Conservation (phyloP, 2,329 filamentous ascomycete species). For the Penicillium vulpinum region DNA sequence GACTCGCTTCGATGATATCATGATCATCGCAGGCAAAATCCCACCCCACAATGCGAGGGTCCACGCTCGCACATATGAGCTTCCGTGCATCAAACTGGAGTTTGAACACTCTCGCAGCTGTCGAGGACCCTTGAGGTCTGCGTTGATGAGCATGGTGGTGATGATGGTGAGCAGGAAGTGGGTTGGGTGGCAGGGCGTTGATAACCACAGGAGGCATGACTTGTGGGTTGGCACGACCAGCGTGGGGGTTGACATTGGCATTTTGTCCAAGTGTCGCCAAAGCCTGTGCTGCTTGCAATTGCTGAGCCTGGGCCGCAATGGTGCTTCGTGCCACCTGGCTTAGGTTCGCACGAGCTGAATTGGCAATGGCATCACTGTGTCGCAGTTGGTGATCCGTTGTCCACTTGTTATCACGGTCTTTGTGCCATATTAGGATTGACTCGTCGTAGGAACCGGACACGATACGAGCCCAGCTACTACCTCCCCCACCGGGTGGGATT, state of each 20-base stretch:
- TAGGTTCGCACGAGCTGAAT: conserved; percentile 29
- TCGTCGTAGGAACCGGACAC: conserved; percentile 97
- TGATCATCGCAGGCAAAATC: conserved; percentile 89
- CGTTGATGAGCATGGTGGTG: conserved; percentile 22
- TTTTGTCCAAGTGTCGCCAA: conserved; percentile 10
- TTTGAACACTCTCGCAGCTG: conserved; percentile 78
- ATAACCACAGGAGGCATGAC: background rate
- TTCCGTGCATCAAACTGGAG: conserved; percentile 91
- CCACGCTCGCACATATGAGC: conserved; percentile 93
- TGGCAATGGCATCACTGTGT: conserved; percentile 57
- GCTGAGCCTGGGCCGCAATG: conserved; percentile 23
- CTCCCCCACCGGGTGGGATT: conserved; percentile 85
- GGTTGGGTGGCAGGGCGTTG: conserved; percentile 3
- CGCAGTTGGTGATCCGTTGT: conserved; percentile 71
- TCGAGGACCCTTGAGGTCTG: conserved; percentile 15
- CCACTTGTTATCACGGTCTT: conserved; percentile 83
- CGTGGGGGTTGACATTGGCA: conserved; percentile 3
- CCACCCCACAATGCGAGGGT: conserved; percentile 91
- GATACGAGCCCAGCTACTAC: conserved; percentile 87
- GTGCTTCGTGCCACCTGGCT: conserved; percentile 18
- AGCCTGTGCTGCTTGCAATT: conserved; percentile 21
- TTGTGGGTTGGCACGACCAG: conserved; percentile 2
- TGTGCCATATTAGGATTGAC: conserved; percentile 91
- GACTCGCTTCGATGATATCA: conserved; percentile 73
- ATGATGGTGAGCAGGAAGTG: conserved; percentile 13